These are phyloP conservation scores for Gnomoniopsis smithogilvyi DNA, from an alignment of 2,329 filamentous ascomycete genomes.

Conservation along the genomic window DNA sequence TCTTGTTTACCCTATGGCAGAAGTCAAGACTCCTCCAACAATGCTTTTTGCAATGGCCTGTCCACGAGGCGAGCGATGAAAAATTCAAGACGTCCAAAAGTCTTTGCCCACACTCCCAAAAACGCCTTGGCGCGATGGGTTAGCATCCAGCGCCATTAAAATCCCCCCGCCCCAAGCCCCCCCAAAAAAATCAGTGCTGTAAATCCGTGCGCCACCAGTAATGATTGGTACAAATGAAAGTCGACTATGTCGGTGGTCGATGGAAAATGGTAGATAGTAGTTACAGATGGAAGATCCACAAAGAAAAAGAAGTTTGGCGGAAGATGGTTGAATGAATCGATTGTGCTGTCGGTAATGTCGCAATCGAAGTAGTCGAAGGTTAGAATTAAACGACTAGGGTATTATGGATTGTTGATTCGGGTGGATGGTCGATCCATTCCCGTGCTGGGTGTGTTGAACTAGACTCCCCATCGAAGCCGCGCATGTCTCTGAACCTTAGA, in stretches of 20 bases:
- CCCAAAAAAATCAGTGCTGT: constrained; percentile 6
- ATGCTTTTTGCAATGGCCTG: background rate
- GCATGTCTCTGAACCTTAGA: background rate
- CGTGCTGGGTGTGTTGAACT: background rate
- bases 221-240: constrained; percentile 16
- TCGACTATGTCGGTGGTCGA: constrained; percentile 3
- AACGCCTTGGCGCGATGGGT: constrained; percentile 15
- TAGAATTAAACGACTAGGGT: constrained; percentile 7
- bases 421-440: background rate
- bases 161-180: background rate
- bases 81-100: background rate
- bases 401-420: constrained; percentile 1
- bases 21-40: background rate
- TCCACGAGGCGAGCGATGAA: background rate
- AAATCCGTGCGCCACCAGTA: constrained; percentile 9
- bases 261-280: constrained; percentile 1
- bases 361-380: background rate
- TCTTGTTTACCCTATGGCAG: background rate
- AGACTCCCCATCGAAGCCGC: background rate
- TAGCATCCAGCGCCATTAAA: constrained; percentile 12
- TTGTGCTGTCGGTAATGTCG: background rate
- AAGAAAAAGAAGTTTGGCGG: background rate
- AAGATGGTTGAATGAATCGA: background rate
- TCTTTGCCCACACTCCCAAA: constrained; percentile 4
- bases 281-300: constrained; percentile 11